Evolutionary conservation across 2,329 filamentous ascomycete species (phyloP).

Genomic region (Atkinsonella hypoxylon): DNA sequence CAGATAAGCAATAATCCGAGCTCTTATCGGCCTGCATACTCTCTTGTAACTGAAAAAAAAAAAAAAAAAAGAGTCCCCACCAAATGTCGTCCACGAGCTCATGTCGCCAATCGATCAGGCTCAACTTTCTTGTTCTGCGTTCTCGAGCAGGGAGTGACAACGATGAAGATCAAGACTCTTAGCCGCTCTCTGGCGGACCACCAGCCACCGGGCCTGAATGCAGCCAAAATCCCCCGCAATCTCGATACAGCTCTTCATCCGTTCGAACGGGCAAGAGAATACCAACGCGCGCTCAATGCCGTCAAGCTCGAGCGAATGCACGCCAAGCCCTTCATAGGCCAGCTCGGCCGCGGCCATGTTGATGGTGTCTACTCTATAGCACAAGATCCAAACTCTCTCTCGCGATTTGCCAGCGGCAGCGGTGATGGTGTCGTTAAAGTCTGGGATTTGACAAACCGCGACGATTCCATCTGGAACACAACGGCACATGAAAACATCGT

Average conservation of each 20-base stretch:
- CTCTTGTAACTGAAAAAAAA: conserved; percentile 15
- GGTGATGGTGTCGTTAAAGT: conserved; percentile 92
- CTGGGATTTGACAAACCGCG: conserved; percentile 63
- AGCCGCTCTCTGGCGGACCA: conserved; percentile 51
- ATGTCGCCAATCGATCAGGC: neutral
- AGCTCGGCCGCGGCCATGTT: conserved; percentile 82
- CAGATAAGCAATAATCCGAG: conserved; percentile 21
- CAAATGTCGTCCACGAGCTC: conserved; percentile 1
- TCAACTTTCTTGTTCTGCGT: neutral
- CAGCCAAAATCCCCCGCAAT: conserved; percentile 54
- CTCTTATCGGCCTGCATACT: conserved; percentile 16
- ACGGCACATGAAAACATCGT: conserved; percentile 89
- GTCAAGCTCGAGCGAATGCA: conserved; percentile 94
- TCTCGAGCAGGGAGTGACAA: neutral
- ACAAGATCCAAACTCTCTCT: conserved; percentile 64
- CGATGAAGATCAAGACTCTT: conserved; percentile 53
- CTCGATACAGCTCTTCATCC: conserved; percentile 79
- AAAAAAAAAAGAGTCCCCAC: conserved; percentile 15
- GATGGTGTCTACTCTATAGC: conserved; percentile 74
- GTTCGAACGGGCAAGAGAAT: conserved; percentile 79
- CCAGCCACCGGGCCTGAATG: conserved; percentile 55
- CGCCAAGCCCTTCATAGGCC: conserved; percentile 58
- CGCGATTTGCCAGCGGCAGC: conserved; percentile 69
- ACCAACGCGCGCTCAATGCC: conserved; percentile 51
- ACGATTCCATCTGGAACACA: conserved; percentile 59